Base-by-base conservation (phyloP, 2,329 filamentous ascomycete species). In the Aspergillus fijiensis region DNA sequence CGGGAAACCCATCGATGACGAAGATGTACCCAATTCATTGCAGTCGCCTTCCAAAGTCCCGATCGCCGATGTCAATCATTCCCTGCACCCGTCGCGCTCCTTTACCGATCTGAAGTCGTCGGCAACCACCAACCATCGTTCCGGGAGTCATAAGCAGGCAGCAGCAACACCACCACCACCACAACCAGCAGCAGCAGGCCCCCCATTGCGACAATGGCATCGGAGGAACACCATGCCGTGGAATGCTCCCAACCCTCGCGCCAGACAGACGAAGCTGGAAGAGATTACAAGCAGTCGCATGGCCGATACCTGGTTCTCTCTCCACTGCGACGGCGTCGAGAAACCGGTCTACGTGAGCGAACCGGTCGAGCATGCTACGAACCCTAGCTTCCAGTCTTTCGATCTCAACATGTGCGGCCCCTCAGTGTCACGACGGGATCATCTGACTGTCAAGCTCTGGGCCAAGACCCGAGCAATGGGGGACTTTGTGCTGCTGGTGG, bases 311-410 rank as follows among this genome's bases (percentile, higher is more conserved):
- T 97, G 96, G 82, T 95, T 96, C 75, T 90, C 91, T 2, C 73
- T 97, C 55, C 93, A 97, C 74, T 85, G 88, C 50, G 79, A 85
- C 1, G 84, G 79, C 3, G 77, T 86, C 55, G 76, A 82, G 51
- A 88, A 91, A 16, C 92, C 94, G 0, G 79, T 97, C n/a, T 97
- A 97, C 74, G 85, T 96, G 68, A 96, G 92, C 70, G 94, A 98
- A 77, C 82, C 89, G 23, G 85, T 88, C 29, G 85, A 89, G 67
- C 87, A 87, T 69, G 87, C 90, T n/a, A 92, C 92, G 77, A 97
- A 97, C 74, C 95, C 95, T 64, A 92, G 89, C 68, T 98, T 96
- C 73, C 87, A 86, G 49, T 89, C 90, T 72, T 96, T 97, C 72
- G 89, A 96, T 63, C 82, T 96, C 5, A 83, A 84, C 25, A 77